Evolutionary conservation across 108 stramenopile genomes (phyloP), one percentile per base, ranked within the genome.

Genomic region (Bacterosira constricta): DNA sequence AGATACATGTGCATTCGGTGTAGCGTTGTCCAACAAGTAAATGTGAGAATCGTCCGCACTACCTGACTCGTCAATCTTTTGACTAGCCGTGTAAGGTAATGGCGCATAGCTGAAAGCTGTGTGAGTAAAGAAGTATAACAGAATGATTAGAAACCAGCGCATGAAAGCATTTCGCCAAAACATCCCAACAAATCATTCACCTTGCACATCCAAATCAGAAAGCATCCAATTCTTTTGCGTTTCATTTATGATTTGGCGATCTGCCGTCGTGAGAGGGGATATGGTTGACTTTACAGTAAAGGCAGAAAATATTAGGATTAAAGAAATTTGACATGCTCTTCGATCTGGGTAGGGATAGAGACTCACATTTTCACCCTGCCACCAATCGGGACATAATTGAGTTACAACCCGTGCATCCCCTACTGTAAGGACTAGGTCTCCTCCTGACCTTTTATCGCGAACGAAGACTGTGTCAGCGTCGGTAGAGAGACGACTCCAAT

Each of bases 41-140:
- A 87, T 73, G 69, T 83, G 53, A 13, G 30, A 63, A n/a, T 61
- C 67, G 6, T 47, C 64, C 25, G 46, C 53, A 32, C 35, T 29
- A 37, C 77, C 65, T 35, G 35, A 45, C 36, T 68, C 65, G n/a
- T n/a, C n/a, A 52, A 81, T 69, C 61, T 68, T 61, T 44, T 75
- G 72, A 51, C 91, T 90, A 29, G 92, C 77, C 17, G 91, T 94
- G 68, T 90, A 86, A 0, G 98, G 96, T 21, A 98, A 82, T 25
- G 98, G 98, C 7, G 91, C 79, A 73, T 97, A 98, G 62, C 94
- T 88, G 70, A 98, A 97, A 17, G 96, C 96, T 32, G 86, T 75
- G 32, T 8, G 20, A 37, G 29, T 32, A 18, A 56, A 34, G 9
- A 42, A 42, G 35, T 31, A 4, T 9, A 20, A 56, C 32, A 6